A percentile compares a stretch with the other conserved stretches of the same genome.
These are phyloP conservation scores for Camellia granthamiana DNA, from an alignment of 148 eudicot species.

Conservation along the genomic window DNA sequence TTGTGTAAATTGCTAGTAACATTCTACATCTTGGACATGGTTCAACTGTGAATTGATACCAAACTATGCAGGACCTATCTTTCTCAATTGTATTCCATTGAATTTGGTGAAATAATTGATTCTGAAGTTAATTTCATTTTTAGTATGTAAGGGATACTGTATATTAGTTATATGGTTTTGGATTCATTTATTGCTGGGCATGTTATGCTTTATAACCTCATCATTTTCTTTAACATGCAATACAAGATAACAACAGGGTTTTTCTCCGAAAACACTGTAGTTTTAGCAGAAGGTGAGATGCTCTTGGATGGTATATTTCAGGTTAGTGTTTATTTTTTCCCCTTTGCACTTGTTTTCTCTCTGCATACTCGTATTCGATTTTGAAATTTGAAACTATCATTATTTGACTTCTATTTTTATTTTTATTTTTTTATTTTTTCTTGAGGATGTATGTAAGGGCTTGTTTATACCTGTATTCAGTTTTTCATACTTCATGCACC, in stretches of 20 bases:
- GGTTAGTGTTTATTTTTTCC: conserved; percentile 36
- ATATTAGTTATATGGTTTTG: background rate
- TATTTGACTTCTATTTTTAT: background rate
- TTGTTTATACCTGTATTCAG: no score
- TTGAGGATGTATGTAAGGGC: background rate
- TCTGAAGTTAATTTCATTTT: background rate
- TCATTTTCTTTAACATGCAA: conserved; percentile 52
- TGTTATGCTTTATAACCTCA: background rate
- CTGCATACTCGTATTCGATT: background rate
- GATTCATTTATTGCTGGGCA: background rate
- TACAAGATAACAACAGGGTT: conserved; percentile 92
- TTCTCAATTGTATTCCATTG: background rate
- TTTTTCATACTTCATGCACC: no score
- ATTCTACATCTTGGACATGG: conserved; percentile 2
- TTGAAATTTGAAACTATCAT: no score
- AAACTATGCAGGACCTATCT: background rate
- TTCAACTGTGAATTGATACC: background rate
- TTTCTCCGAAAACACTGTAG: conserved; percentile 78
- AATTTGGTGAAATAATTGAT: background rate
- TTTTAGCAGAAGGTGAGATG: conserved; percentile 96
- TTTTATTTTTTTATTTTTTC: background rate
- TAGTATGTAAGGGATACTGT: background rate
- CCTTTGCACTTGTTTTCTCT: background rate
- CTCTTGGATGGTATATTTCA: conserved; percentile 70
- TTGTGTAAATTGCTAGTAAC: background rate